Evolutionary conservation across 2,329 filamentous ascomycete genomes (phyloP), one percentile per base, ranked within the genome.

Genomic region (Fonsecaea nubica): DNA sequence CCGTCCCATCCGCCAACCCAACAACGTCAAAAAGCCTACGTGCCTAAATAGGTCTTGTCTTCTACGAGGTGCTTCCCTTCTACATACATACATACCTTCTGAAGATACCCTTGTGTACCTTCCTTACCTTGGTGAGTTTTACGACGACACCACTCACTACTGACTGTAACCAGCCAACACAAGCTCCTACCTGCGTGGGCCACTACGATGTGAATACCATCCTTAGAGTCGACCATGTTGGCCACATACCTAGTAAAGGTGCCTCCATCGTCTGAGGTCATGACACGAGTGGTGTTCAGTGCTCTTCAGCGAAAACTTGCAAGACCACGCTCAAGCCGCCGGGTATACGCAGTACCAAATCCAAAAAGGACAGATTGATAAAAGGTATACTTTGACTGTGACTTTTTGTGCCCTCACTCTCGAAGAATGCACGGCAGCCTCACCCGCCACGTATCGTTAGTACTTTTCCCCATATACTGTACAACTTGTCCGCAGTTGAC

Each of bases 381-480:
- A 50, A 12, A 50, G 45, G 45, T 50, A 50, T 50, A 50, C 45
- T 50, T 50, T 25, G 18, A 25, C 45, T 12, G 6, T 25, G 45
- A 25, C 18, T 50, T 25, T 30, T 64, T 25, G 25, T 25, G 45
- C 45, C 8, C 21, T 18, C 45, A 3, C 15, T 5, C 10, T 45
- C 45, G 2, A 50, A 50, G 40, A 50, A 25, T 3, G 18, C 45
- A 50, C 15, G 25, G 45, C 9, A 50, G 45, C 45, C 18, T 50
- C 9, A 21, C 45, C 21, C 45, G 7, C 45, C 45, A n/a, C 45
- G n/a, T 50, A 50, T 50, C 45, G 45, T 50, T 9, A 25, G 45
- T 50, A 25, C 45, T 25, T 50, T 12, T 50, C 21, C 45, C 42
- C 45, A 50, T 50, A 50, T 50, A 50, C 45, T 50, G 40, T 42